Percentiles rank a stretch among this genome's conserved stretches.
These are phyloP conservation scores for Aspergillus viridinutans DNA, from an alignment of 2,329 filamentous ascomycete genomes.

Conservation along the genomic window DNA sequence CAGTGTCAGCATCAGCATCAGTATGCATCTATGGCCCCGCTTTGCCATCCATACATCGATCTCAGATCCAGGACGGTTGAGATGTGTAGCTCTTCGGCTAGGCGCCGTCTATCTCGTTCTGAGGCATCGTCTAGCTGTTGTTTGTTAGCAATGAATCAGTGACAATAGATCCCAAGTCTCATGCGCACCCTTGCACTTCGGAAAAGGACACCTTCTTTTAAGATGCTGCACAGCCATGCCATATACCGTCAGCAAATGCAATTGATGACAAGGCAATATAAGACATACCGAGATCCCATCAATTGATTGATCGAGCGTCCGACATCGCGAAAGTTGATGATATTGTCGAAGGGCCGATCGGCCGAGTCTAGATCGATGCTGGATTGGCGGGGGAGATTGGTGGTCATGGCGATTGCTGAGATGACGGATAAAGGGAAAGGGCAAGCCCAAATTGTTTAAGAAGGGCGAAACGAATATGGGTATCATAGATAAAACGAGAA, in stretches of 20 bases:
- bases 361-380: slow-evolving; percentile 32
- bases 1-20: neutral
- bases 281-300: slow-evolving; percentile 50
- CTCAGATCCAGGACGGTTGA: slow-evolving; percentile 74
- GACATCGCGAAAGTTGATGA: slow-evolving; percentile 76
- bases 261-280: neutral
- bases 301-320: slow-evolving; percentile 62
- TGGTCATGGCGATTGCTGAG: slow-evolving; percentile 1
- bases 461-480: neutral
- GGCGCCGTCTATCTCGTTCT: slow-evolving; percentile 54
- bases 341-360: slow-evolving; percentile 48
- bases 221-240: slow-evolving; percentile 24
- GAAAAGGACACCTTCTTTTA: slow-evolving; percentile 63
- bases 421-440: neutral
- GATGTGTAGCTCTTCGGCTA: slow-evolving; percentile 60
- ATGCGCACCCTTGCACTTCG: slow-evolving; percentile 62
- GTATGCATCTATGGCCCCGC: neutral
- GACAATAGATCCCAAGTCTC: neutral
- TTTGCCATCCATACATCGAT: slow-evolving; percentile 54
- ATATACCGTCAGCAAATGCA: slow-evolving; percentile 2
- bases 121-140: slow-evolving; percentile 64
- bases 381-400: slow-evolving; percentile 17
- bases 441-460: neutral
- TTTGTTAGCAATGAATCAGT: neutral
- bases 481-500: neutral